Percentiles rank a stretch among this genome's conserved stretches.
Evolutionary conservation across 257 asterid genomes (phyloP).

Genomic region (Perilla frutescens): DNA sequence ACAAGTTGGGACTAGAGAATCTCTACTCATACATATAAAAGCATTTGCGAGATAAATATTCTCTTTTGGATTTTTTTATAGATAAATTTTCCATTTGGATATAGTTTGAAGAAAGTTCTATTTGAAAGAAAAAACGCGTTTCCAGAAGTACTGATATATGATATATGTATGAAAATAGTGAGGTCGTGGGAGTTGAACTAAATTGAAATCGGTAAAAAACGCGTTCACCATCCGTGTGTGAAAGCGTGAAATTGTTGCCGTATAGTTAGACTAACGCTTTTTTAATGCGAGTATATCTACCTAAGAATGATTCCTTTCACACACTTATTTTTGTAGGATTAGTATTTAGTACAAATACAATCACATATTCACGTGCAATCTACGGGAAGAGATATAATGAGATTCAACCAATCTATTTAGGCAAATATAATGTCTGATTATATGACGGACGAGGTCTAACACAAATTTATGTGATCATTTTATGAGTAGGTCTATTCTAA

Average conservation of each 20-base stretch:
- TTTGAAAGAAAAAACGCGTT: conserved; percentile 26
- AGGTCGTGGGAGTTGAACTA: conserved; percentile 22
- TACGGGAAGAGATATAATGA: no score
- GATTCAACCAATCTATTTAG: no score
- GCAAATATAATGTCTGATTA: no score
- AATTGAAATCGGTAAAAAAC: conserved; percentile 13
- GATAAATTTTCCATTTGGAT: neutral
- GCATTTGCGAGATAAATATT: no score
- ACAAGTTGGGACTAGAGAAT: no score
- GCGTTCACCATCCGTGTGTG: conserved; percentile 27
- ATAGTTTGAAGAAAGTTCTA: conserved; percentile 24
- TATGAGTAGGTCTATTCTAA: no score
- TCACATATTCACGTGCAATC: no score
- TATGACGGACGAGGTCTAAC: no score
- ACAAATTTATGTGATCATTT: no score
- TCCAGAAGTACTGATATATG: conserved; percentile 10
- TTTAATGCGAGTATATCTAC: conserved; percentile 15
- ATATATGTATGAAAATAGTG: neutral
- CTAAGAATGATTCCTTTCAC: conserved; percentile 25
- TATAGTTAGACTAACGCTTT: neutral
- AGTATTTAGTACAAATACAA: no score
- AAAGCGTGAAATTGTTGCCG: conserved; percentile 4
- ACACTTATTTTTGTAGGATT: neutral
- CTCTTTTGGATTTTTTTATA: neutral
- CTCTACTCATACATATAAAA: no score